Base-by-base conservation (phyloP, 2,329 filamentous ascomycete genomes). In the Tetracladium maxilliforme region DNA sequence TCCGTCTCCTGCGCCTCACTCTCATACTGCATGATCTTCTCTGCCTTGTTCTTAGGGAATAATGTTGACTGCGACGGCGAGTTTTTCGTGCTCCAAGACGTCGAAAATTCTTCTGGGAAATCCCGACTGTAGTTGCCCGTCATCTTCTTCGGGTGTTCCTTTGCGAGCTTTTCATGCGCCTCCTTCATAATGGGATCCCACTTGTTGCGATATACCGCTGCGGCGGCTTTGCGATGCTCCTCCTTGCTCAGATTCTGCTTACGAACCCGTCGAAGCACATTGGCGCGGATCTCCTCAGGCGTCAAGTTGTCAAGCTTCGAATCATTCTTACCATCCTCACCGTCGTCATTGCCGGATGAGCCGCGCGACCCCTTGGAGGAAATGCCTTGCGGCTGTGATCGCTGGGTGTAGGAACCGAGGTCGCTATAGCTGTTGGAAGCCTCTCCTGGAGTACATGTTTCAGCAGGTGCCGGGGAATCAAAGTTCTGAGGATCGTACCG, bases 21-120 rank as follows among this genome's bases (percentile, higher is more conserved):
- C n/a, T n/a, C n/a, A 10, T 24, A n/a, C 3, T 15, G n/a, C 16
- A 22, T 19, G 12, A 27, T 27, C 13, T 23, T 10, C 10, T 19
- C 11, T 19, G 9, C 18, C 18, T 11, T 28, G 6, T 27, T 28
- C 12, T 32, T 34, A 14, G 34, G 25, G 5, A 35, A 24, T 4
- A 30, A 18, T 6, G n/a, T n/a, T n/a, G n/a, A n/a, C n/a, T n/a
- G n/a, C n/a, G n/a, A n/a, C n/a, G n/a, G n/a, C 21, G 27, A 15
- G 24, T 32, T 25, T 15, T 18, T 25, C 6, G 30, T 35, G 20
- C 41, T 45, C 61, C 61, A 64, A 2, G 51, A 50, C 5, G 40
- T 39, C 1, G 49, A 35, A 27, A 62, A 64, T 4, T 66, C 61
- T 30, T 67, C 60, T 1, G 61, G 58, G 30, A 66, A 67, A 37